A percentile compares a stretch with the other conserved stretches of the same genome.
Conservation (phyloP, 306 rosid species). For the Hippophae tibetana region DNA sequence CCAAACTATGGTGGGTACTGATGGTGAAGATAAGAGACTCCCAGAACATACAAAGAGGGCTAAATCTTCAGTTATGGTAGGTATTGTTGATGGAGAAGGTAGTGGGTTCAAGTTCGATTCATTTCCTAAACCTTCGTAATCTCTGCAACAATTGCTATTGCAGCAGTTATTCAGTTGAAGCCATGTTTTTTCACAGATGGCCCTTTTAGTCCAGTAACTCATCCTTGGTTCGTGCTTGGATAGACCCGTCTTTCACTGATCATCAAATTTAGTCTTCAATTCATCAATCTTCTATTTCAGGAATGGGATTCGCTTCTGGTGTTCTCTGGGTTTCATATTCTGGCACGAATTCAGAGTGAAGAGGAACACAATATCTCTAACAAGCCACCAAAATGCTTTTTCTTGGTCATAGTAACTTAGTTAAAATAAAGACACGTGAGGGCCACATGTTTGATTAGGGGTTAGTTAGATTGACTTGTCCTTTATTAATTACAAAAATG, state of each 20-base stretch:
- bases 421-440: no score
- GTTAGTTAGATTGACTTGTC: no score
- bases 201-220: conserved; percentile 99
- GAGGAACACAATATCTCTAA: conserved; percentile 75
- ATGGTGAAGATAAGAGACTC: conserved; percentile 16
- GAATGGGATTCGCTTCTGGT: conserved; percentile 48
- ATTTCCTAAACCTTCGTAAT: conserved; percentile 16
- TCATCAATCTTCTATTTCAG: conserved; percentile 38
- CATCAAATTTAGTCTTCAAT: conserved; percentile 29
- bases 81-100: conserved; percentile 21
- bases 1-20: conserved; percentile 16
- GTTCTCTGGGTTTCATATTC: conserved; percentile 67
- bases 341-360: conserved; percentile 77
- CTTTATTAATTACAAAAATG: no score
- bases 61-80: conserved; percentile 22
- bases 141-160: conserved; percentile 12
- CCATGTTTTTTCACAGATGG: conserved; percentile 83
- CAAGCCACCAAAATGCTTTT: conserved; percentile 35
- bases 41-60: conserved; percentile 9
- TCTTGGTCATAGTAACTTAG: no score
- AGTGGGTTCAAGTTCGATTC: conserved; percentile 47
- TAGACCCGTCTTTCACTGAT: conserved; percentile 46
- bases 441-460: no score
- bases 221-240: conserved; percentile 71
- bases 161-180: conserved; percentile 30